phyloP scores from a whole-genome alignment of 352 stramenopile species.

The Phytopythium ostracodes region DNA sequence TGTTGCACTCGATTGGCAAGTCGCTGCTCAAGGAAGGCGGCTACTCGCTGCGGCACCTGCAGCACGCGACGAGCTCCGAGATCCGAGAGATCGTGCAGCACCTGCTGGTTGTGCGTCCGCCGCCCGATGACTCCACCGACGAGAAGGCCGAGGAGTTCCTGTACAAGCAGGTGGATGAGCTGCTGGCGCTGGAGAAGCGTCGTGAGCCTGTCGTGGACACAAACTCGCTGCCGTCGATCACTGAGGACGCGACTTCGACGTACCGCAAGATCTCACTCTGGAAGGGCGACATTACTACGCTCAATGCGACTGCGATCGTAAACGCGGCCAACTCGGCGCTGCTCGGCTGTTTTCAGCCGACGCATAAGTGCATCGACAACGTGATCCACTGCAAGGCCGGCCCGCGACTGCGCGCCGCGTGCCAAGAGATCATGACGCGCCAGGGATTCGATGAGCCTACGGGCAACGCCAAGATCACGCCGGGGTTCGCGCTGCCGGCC shows the following conservation, averaged over 20 bases:
- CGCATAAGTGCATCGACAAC: constrained; percentile 73
- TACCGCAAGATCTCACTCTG: constrained; percentile 46
- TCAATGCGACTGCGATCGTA: constrained; percentile 55
- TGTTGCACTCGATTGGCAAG: constrained; percentile 22
- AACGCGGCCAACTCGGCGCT: constrained; percentile 64
- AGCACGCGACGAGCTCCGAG: constrained; percentile 29
- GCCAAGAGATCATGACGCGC: constrained; percentile 37
- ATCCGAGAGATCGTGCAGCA: constrained; percentile 51
- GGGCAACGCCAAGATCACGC: constrained; percentile 51
- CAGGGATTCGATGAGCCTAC: constrained; percentile 36
- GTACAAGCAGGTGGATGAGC: constrained; percentile 34
- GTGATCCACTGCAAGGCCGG: constrained; percentile 63
- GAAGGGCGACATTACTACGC: constrained; percentile 65
- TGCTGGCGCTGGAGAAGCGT: constrained; percentile 29
- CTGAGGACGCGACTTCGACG: background rate
- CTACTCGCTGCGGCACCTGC: constrained; percentile 34
- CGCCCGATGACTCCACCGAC: constrained; percentile 23
- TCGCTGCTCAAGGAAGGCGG: constrained; percentile 33
- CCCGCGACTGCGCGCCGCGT: constrained; percentile 49
- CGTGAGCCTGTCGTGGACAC: constrained; percentile 20
- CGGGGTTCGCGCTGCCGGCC: constrained; percentile 43
- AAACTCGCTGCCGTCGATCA: constrained; percentile 10
- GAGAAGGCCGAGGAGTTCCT: constrained; percentile 27
- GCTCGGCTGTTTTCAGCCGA: constrained; percentile 68
- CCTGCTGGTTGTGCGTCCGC: constrained; percentile 35